phyloP scores from a whole-genome alignment of 345 rosid species.

The Mangifera indica region DNA sequence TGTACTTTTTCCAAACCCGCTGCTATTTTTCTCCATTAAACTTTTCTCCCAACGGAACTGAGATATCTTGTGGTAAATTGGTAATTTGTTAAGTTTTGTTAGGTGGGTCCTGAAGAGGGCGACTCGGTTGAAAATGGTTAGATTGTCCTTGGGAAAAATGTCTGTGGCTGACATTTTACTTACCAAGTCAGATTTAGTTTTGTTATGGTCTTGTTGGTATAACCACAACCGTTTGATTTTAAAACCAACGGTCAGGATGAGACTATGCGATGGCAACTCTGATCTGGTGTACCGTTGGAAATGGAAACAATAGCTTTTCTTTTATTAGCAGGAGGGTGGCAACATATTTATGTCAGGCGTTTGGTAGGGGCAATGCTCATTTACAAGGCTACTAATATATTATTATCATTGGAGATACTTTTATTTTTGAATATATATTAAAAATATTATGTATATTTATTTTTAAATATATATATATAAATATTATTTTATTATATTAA shows the following conservation, averaged over 20 bases:
- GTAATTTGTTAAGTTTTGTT: neutral
- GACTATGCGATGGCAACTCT: neutral
- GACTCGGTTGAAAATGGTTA: neutral
- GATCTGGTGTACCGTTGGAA: neutral
- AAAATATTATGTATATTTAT: too few species aligned
- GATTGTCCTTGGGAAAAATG: slow-evolving; percentile 3
- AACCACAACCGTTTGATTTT: neutral
- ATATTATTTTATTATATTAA: too few species aligned
- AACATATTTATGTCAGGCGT: too few species aligned
- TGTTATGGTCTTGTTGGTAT: neutral
- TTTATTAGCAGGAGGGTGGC: neutral
- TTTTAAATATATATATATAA: too few species aligned
- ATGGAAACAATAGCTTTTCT: slow-evolving; percentile 4
- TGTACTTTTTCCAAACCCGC: neutral
- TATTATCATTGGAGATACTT: too few species aligned
- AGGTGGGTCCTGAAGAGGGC: slow-evolving; percentile 21
- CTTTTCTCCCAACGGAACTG: too few species aligned
- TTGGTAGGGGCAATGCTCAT: too few species aligned
- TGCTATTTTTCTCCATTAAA: too few species aligned
- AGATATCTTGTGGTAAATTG: too few species aligned
- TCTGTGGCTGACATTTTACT: slow-evolving; percentile 8
- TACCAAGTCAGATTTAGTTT: neutral
- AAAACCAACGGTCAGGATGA: slow-evolving; percentile 8
- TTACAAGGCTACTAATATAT: too few species aligned
- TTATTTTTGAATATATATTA: too few species aligned